phyloP scores from a whole-genome alignment of 495 filamentous ascomycete genomes.

The Talaromyces liani region DNA sequence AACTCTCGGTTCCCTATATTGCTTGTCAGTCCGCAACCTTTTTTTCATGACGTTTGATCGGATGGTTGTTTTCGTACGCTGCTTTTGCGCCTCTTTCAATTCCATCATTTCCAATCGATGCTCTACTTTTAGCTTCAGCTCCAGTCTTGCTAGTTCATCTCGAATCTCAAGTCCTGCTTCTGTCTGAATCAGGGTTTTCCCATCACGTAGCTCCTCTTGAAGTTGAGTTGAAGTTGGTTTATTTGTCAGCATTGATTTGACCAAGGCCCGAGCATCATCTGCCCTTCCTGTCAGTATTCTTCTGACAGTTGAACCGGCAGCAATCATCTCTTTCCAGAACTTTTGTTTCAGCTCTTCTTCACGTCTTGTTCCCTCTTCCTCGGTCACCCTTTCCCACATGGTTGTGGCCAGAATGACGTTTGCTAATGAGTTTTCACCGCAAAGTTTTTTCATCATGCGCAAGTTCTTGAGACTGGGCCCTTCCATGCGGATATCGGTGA shows the following conservation, averaged over 20 bases:
- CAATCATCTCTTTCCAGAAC: constrained; percentile 33
- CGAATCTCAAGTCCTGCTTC: constrained; percentile 22
- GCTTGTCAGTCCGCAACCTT: too few species aligned
- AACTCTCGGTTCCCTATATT: too few species aligned
- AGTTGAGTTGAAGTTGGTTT: constrained; percentile 16
- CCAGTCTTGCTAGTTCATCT: constrained; percentile 7
- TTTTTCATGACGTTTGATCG: too few species aligned
- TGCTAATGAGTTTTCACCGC: constrained; percentile 13
- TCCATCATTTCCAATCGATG: background rate
- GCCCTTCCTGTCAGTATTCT: too few species aligned
- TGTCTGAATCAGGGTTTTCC: constrained; percentile 24
- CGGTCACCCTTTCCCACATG: constrained; percentile 23
- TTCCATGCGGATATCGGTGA: constrained; percentile 17
- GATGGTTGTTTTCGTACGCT: too few species aligned
- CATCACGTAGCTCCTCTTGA: constrained; percentile 28
- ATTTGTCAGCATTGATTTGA: constrained; percentile 12
- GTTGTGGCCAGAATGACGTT: constrained; percentile 31
- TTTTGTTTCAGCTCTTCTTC: constrained; percentile 25
- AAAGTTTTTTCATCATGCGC: constrained; percentile 4
- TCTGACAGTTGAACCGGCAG: constrained; percentile 17
- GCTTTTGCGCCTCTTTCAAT: too few species aligned
- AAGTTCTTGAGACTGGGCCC: constrained; percentile 11
- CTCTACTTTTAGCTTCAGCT: constrained; percentile 7
- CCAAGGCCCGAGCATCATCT: too few species aligned
- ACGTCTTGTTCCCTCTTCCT: constrained; percentile 19